A percentile compares a stretch with the other conserved stretches of the same genome.
Conservation (phyloP, 495 filamentous ascomycete species). For the Pyrenopolyporus hunteri region DNA sequence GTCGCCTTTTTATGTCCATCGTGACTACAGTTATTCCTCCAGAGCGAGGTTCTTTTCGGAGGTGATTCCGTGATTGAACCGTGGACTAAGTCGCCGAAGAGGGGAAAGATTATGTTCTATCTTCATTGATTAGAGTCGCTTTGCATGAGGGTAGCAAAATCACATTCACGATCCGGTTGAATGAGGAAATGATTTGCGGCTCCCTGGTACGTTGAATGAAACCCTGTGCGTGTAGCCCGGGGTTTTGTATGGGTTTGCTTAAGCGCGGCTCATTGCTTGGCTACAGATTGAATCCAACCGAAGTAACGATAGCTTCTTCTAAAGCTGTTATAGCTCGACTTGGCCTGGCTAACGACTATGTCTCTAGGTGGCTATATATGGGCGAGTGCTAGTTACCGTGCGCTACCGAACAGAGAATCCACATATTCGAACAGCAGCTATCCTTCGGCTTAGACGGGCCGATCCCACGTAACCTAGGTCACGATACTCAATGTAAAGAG, state of each 20-base stretch:
- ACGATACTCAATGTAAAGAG: neutral
- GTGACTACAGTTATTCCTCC: neutral
- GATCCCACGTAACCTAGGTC: conserved; percentile 1
- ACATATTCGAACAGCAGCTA: neutral
- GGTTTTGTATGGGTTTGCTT: neutral
- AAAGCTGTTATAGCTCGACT: no score
- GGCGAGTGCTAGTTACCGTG: no score
- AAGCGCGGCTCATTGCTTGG: conserved; percentile 4
- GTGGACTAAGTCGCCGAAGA: conserved; percentile 3
- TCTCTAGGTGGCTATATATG: no score
- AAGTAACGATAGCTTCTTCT: no score
- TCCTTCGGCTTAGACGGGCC: conserved; percentile 22
- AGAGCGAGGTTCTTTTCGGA: neutral
- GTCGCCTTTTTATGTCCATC: conserved; percentile 13
- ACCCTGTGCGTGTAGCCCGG: neutral
- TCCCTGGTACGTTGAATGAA: neutral
- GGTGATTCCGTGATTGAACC: neutral
- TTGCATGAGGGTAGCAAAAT: conserved; percentile 7
- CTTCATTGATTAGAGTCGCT: conserved; percentile 5
- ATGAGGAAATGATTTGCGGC: conserved; percentile 18
- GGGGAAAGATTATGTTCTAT: conserved; percentile 13
- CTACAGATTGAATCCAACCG: neutral
- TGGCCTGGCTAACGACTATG: no score
- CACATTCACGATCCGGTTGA: conserved; percentile 22
- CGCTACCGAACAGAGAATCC: conserved; percentile 1